A percentile compares a stretch with the other conserved stretches of the same genome.
phyloP scores from a whole-genome alignment of 805 yeast genomes.

The Candida lessepsii region DNA sequence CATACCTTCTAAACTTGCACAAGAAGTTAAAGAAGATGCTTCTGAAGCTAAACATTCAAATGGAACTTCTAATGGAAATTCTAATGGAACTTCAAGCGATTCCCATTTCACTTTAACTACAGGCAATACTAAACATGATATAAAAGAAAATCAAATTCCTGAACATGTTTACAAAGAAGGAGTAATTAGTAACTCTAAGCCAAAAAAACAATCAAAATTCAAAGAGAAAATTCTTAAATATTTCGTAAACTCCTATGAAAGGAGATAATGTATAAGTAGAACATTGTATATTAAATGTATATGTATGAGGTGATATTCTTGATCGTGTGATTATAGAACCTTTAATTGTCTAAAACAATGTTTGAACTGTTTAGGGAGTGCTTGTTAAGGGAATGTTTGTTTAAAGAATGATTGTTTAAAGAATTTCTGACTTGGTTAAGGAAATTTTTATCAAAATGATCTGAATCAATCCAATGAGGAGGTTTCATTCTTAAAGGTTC shows the following conservation, averaged over 20 bases:
- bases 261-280: background rate
- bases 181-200: constrained; percentile 4
- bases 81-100: constrained; percentile 3
- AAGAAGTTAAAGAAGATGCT: background rate
- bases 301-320: background rate
- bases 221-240: constrained; percentile 27
- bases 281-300: constrained; percentile 1
- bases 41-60: background rate
- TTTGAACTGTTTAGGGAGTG: too few species aligned
- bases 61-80: background rate
- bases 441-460: background rate
- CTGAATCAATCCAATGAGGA: background rate
- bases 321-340: too few species aligned
- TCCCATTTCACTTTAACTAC: constrained; percentile 8
- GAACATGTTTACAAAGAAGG: constrained; percentile 5
- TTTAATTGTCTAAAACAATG: constrained; percentile 1
- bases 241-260: constrained; percentile 30
- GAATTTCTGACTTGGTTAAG: background rate
- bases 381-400: too few species aligned
- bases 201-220: constrained; percentile 18
- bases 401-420: constrained; percentile 3
- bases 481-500: background rate
- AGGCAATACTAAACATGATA: constrained; percentile 1
- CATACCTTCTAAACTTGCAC: too few species aligned
- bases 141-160: background rate